Percentiles rank a stretch among this genome's conserved stretches.
phyloP scores from a whole-genome alignment of 352 stramenopile species.

The Phytophthora macrochlamydospora region DNA sequence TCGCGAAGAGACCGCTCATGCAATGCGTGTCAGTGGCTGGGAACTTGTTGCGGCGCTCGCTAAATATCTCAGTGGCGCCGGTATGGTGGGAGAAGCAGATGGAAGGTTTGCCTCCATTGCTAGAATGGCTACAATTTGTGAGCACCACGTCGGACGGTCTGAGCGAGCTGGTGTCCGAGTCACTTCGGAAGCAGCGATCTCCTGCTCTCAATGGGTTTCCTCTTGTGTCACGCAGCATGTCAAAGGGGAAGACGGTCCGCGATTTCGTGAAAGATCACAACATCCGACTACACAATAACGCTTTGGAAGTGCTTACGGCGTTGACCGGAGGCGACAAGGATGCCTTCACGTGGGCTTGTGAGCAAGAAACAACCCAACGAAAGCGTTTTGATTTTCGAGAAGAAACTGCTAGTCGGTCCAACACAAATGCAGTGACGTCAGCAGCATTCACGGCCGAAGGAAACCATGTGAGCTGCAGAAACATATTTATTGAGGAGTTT shows the following conservation, averaged over 20 bases:
- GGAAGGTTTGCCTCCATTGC: constrained; percentile 45
- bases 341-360: constrained; percentile 33
- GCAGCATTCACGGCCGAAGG: constrained; percentile 34
- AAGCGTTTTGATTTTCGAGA: constrained; percentile 41
- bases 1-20: constrained; percentile 51
- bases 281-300: constrained; percentile 41
- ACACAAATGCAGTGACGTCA: constrained; percentile 15
- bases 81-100: constrained; percentile 77
- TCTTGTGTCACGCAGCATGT: constrained; percentile 32
- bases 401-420: constrained; percentile 14
- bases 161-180: constrained; percentile 69
- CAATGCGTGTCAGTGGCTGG: constrained; percentile 53
- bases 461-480: constrained; percentile 48
- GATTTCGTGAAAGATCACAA: constrained; percentile 44
- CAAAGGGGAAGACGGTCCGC: constrained; percentile 30
- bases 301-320: constrained; percentile 26
- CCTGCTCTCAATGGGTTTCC: constrained; percentile 40
- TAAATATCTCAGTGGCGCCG: constrained; percentile 76
- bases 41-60: constrained; percentile 57
- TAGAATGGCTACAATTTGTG: constrained; percentile 80
- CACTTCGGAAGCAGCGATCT: constrained; percentile 56
- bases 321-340: constrained; percentile 30
- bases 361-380: constrained; percentile 39
- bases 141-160: constrained; percentile 75
- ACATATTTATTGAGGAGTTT: constrained; percentile 82